A percentile compares a stretch with the other conserved stretches of the same genome.
Evolutionary conservation across 805 yeast species (phyloP).

Genomic region (Blastobotrys peoriensis): DNA sequence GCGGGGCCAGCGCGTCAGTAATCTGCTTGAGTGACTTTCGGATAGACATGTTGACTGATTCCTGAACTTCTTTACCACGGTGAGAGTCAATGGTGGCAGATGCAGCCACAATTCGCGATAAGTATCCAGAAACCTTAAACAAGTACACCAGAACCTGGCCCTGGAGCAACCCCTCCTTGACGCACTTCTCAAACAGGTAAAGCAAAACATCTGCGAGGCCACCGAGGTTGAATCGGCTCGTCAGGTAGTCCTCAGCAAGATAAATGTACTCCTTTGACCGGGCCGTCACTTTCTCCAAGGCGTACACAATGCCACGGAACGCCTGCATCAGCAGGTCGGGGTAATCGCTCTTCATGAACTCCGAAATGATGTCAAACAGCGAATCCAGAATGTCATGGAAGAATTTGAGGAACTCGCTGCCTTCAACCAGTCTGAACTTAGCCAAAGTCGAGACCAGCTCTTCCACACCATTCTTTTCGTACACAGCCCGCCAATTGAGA

Average conservation of each 20-base stretch:
- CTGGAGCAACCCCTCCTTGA: constrained; percentile 6
- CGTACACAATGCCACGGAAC: constrained; percentile 23
- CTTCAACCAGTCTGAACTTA: constrained; percentile 49
- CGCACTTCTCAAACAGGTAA: constrained; percentile 12
- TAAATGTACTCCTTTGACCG: constrained; percentile 15
- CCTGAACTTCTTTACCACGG: constrained; percentile 14
- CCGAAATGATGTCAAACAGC: constrained; percentile 36
- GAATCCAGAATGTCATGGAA: constrained; percentile 25
- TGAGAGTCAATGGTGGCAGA: constrained; percentile 18
- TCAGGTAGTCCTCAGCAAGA: constrained; percentile 22
- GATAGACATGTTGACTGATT: constrained; percentile 9
- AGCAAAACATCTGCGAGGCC: constrained; percentile 39
- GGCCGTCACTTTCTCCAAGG: constrained; percentile 21
- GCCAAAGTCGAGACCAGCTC: constrained; percentile 44
- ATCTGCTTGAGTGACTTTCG: constrained; percentile 12
- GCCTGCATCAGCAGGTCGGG: constrained; percentile 11
- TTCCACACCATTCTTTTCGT: constrained; percentile 38
- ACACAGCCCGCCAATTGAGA: constrained; percentile 44
- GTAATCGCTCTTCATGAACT: constrained; percentile 10
- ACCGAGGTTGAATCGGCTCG: constrained; percentile 34
- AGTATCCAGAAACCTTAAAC: constrained; percentile 15
- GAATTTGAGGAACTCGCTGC: constrained; percentile 46
- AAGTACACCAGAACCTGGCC: constrained; percentile 9
- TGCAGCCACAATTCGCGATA: constrained; percentile 15
- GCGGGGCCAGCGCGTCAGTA: constrained; percentile 13